A percentile compares a stretch with the other conserved stretches of the same genome.
Conservation (phyloP, 768 basidiomycete species). For the Kwoniella sp. region DNA sequence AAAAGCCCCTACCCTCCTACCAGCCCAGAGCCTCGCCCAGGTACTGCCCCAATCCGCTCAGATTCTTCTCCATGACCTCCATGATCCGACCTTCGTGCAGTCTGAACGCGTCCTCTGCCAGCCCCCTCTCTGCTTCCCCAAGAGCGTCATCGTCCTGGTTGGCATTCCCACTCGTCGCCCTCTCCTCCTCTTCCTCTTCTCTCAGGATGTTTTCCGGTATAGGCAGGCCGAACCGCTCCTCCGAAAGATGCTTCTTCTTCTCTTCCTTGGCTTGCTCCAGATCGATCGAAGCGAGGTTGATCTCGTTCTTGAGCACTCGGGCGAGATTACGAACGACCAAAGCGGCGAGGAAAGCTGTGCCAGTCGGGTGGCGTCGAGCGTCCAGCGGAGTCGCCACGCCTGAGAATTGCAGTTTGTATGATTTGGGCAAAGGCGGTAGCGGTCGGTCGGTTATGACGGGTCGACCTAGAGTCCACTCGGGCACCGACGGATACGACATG, state of each 20-base stretch:
- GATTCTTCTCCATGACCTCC: constrained; percentile 52
- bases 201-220: constrained; percentile 60
- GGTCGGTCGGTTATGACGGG: constrained; percentile 59
- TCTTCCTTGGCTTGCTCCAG: constrained; percentile 5
- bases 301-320: constrained; percentile 58
- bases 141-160: constrained; percentile 3
- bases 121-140: constrained; percentile 10
- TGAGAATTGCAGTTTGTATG: constrained; percentile 57
- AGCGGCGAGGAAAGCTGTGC: constrained; percentile 61
- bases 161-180: constrained; percentile 9
- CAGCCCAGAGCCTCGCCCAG: constrained; percentile 36
- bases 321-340: constrained; percentile 80
- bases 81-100: constrained; percentile 61
- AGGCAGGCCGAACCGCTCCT: constrained; percentile 86
- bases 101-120: constrained; percentile 68
- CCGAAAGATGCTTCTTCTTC: constrained; percentile 53
- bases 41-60: constrained; percentile 33
- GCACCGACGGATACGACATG: constrained; percentile 22
- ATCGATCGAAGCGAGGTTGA: constrained; percentile 11
- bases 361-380: constrained; percentile 62
- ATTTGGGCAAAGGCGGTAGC: constrained; percentile 66
- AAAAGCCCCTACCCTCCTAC: too few relatives aligned
- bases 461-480: constrained; percentile 9
- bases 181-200: constrained; percentile 57
- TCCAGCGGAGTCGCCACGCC: constrained; percentile 51